Conservation (phyloP, 208 protist genomes). For the Tritrichomonas musculus region DNA sequence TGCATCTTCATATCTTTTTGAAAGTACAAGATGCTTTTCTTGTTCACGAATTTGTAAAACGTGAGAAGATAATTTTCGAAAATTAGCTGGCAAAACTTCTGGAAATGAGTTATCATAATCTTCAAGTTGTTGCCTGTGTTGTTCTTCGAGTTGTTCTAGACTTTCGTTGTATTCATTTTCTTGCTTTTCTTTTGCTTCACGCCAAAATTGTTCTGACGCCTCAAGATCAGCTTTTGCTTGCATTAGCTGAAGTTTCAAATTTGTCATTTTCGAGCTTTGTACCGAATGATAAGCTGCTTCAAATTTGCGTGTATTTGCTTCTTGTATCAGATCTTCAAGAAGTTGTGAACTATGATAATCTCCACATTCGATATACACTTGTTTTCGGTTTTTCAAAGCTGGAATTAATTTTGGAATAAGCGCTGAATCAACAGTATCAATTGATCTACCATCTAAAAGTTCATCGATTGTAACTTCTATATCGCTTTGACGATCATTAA, state of each 20-base stretch:
- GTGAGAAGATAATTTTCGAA: not conserved
- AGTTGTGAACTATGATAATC: not conserved
- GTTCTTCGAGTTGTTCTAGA: not conserved
- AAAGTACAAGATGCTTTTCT: not conserved
- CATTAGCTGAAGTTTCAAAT: not conserved
- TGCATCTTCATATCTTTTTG: constrained; percentile 27
- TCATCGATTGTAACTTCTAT: not conserved
- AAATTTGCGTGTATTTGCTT: not conserved
- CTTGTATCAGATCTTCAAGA: not conserved
- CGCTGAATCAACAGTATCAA: not conserved
- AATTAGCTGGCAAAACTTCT: not conserved
- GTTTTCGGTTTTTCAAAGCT: not conserved
- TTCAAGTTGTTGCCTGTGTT: not conserved
- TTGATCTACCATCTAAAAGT: not conserved
- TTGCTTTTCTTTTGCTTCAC: not conserved
- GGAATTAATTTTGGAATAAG: not conserved
- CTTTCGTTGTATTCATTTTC: not conserved
- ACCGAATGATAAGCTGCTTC: not conserved
- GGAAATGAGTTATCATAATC: constrained; percentile 27
- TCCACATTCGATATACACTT: not conserved
- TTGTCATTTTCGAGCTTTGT: not conserved
- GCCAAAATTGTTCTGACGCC: not conserved
- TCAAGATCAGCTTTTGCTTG: not conserved
- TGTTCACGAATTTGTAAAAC: constrained; percentile 21
- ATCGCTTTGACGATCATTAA: not conserved